Percentiles rank a stretch among this genome's conserved stretches.
phyloP scores from a whole-genome alignment of 768 basidiomycete genomes.

The Lactarius evosmus region DNA sequence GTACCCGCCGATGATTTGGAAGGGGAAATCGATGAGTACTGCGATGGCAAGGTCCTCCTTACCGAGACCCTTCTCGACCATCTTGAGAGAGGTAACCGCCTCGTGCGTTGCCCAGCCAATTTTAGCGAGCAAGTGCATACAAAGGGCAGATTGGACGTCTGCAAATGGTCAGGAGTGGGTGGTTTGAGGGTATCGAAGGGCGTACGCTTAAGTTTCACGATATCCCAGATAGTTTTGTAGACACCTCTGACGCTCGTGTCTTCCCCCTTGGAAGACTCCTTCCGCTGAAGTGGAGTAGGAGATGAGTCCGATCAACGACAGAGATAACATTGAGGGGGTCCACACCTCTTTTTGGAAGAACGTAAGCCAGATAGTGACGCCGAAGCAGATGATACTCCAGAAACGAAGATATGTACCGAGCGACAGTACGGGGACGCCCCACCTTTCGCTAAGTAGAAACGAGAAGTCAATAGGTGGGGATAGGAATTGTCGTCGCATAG shows the following conservation, averaged over 20 bases:
- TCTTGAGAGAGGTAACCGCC: conserved; percentile 83
- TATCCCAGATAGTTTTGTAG: conserved; percentile 93
- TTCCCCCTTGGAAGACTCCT: conserved; percentile 64
- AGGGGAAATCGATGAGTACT: conserved; percentile 95
- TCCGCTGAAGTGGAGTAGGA: conserved; percentile 49
- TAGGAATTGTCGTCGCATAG: conserved; percentile 40
- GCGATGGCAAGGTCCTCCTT: conserved; percentile 95
- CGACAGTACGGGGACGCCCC: conserved; percentile 71
- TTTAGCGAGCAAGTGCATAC: conserved; percentile 88
- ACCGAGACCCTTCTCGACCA: conserved; percentile 94
- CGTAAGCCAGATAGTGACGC: conserved; percentile 84
- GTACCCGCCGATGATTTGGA: conserved; percentile 94
- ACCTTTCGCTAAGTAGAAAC: conserved; percentile 51
- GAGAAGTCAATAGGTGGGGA: neutral
- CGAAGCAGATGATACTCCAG: conserved; percentile 77
- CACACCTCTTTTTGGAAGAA: conserved; percentile 87
- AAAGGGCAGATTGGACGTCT: conserved; percentile 89
- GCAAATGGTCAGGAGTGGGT: conserved; percentile 21
- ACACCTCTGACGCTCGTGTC: conserved; percentile 90
- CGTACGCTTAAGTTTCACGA: conserved; percentile 87
- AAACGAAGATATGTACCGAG: conserved; percentile 81
- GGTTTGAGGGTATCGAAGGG: conserved; percentile 7
- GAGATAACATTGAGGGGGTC: neutral
- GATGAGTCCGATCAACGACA: neutral
- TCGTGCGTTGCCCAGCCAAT: conserved; percentile 95